Percentiles rank a stretch among this genome's conserved stretches.
phyloP scores from a whole-genome alignment of 2,329 filamentous ascomycete genomes.

The Neofusicoccum umdonicola region DNA sequence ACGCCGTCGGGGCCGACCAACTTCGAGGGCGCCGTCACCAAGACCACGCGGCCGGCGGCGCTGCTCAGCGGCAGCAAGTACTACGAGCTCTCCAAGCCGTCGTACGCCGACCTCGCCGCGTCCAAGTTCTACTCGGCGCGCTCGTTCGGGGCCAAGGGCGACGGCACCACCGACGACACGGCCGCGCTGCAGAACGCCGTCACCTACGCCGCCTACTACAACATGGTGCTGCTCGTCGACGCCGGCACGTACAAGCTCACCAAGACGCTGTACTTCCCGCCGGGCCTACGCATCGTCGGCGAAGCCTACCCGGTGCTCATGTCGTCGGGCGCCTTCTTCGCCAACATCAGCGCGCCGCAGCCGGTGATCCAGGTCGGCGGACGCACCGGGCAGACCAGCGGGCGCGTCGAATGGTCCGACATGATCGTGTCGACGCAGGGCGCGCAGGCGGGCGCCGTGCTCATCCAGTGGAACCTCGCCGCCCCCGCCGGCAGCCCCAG shows the following conservation, averaged over 20 bases:
- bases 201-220: slow-evolving; percentile 57
- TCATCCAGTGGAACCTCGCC: slow-evolving; percentile 71
- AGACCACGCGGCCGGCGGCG: slow-evolving; percentile 43
- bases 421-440: slow-evolving; percentile 69
- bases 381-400: slow-evolving; percentile 44
- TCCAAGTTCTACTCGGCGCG: slow-evolving; percentile 26
- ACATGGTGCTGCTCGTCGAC: slow-evolving; percentile 56
- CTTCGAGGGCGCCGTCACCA: slow-evolving; percentile 44
- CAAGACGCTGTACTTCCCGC: slow-evolving; percentile 56
- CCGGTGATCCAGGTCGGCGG: slow-evolving; percentile 70
- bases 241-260: slow-evolving; percentile 57
- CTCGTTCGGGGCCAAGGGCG: slow-evolving; percentile 65
- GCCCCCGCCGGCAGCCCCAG: slow-evolving; percentile 57
- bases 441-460: slow-evolving; percentile 63
- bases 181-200: slow-evolving; percentile 72
- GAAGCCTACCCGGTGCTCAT: slow-evolving; percentile 84
- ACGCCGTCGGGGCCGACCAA: slow-evolving; percentile 39
- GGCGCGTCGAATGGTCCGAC: slow-evolving; percentile 68
- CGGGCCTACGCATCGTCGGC: slow-evolving; percentile 76
- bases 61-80: slow-evolving; percentile 49
- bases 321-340: slow-evolving; percentile 60
- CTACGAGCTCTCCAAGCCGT: slow-evolving; percentile 51
- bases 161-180: slow-evolving; percentile 79
- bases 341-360: slow-evolving; percentile 54
- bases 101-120: slow-evolving; percentile 56